Conservation (phyloP, 164 flowering plant genomes). For the Chloranthus sessilifolius region DNA sequence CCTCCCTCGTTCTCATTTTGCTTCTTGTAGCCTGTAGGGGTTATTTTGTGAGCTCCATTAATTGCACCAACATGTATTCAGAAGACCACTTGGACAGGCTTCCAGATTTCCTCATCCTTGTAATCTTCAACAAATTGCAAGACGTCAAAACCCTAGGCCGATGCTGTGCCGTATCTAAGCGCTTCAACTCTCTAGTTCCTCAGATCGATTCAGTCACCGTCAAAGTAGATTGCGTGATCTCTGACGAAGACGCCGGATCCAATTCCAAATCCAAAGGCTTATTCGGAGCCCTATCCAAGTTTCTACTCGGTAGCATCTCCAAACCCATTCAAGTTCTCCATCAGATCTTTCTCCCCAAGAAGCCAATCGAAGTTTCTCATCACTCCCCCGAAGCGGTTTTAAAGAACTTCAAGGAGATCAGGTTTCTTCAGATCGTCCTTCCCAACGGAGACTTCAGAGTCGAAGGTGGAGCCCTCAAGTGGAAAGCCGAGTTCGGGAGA, state of each 20-base stretch:
- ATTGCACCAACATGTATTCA: neutral
- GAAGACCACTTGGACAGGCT: slow-evolving; percentile 42
- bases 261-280: neutral
- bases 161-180: slow-evolving; percentile 40
- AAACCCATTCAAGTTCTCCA: slow-evolving; percentile 30
- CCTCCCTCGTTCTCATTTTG: too few species aligned
- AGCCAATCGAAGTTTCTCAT: slow-evolving; percentile 9
- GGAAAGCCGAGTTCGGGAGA: slow-evolving; percentile 47
- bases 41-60: too few species aligned
- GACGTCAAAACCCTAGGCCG: slow-evolving; percentile 49
- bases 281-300: neutral
- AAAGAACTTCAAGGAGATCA: slow-evolving; percentile 31
- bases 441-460: slow-evolving; percentile 41
- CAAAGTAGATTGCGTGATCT: slow-evolving; percentile 47
- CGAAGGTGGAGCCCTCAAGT: slow-evolving; percentile 37
- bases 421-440: slow-evolving; percentile 34
- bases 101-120: slow-evolving; percentile 45
- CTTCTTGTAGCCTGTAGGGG: too few species aligned
- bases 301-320: slow-evolving; percentile 12
- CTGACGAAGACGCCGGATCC: neutral
- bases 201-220: slow-evolving; percentile 34
- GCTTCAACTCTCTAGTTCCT: slow-evolving; percentile 52
- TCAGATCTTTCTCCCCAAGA: slow-evolving; percentile 9
- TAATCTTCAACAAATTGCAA: slow-evolving; percentile 38
- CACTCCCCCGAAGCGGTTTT: slow-evolving; percentile 43